These are phyloP conservation scores for Ceratocystis alfenasii DNA, from an alignment of 2,329 filamentous ascomycete species.

Conservation along the genomic window DNA sequence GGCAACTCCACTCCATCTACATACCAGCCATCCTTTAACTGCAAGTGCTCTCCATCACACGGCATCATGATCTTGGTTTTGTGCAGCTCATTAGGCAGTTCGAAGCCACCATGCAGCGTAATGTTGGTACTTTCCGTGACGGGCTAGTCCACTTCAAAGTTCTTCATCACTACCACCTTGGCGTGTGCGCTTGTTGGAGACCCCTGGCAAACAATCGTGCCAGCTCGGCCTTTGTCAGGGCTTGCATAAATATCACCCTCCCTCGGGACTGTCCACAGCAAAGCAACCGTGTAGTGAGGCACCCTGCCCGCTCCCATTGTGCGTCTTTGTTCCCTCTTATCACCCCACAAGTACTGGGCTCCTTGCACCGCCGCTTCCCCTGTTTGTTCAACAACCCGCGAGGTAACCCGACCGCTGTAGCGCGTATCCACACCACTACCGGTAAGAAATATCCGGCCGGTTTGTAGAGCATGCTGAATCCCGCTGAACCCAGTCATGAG, in stretches of 20 bases:
- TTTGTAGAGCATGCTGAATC: conserved; percentile 10
- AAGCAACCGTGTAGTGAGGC: conserved; percentile 9
- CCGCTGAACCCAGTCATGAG: conserved; percentile 11
- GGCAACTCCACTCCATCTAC: neutral
- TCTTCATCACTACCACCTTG: conserved; percentile 17
- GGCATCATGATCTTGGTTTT: conserved; percentile 14
- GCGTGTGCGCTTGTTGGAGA: neutral
- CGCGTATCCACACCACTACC: conserved; percentile 7
- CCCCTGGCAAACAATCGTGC: conserved; percentile 13
- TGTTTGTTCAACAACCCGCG: neutral
- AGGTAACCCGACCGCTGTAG: neutral
- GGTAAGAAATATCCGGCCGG: conserved; percentile 10
- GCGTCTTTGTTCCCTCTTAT: conserved; percentile 11
- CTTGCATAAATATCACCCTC: conserved; percentile 12
- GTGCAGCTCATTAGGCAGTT: conserved; percentile 14
- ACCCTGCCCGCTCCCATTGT: neutral
- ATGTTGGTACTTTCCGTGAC: conserved; percentile 17
- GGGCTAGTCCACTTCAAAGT: conserved; percentile 19
- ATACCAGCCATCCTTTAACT: conserved; percentile 7
- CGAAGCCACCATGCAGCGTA: conserved; percentile 16
- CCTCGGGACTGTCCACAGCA: conserved; percentile 15
- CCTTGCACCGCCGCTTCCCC: conserved; percentile 16
- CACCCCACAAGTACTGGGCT: conserved; percentile 15
- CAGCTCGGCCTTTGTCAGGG: conserved; percentile 6
- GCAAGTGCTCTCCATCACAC: neutral